Conservation (phyloP, 1,284 basidiomycete genomes). For the Leccinum subspadiceum region DNA sequence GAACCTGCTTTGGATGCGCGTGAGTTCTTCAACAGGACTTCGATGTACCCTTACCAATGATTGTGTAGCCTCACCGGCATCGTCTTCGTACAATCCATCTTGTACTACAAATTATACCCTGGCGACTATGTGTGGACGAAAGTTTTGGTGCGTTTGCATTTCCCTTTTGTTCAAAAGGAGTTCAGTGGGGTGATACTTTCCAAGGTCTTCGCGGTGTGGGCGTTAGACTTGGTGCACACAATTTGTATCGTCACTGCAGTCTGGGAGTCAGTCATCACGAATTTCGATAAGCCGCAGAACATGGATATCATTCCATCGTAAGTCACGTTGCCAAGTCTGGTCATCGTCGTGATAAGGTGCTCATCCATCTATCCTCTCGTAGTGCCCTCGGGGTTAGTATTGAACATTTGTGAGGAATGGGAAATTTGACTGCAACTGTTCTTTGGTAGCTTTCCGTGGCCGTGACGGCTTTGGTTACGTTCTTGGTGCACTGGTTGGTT, state of each 20-base stretch:
- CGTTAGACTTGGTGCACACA: conserved; percentile 31
- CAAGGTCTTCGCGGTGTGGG: conserved; percentile 32
- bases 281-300: conserved; percentile 24
- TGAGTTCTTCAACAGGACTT: conserved; percentile 4
- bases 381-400: conserved; percentile 29
- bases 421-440: background rate
- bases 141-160: conserved; percentile 33
- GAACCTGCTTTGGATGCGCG: conserved; percentile 31
- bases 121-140: conserved; percentile 36
- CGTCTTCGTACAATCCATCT: conserved; percentile 43
- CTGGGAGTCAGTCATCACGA: conserved; percentile 31
- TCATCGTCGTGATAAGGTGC: conserved; percentile 5
- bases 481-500: conserved; percentile 33
- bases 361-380: background rate
- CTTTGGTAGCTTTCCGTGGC: conserved; percentile 29
- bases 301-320: conserved; percentile 33
- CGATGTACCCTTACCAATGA: conserved; percentile 11
- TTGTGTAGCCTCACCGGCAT: conserved; percentile 43
- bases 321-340: conserved; percentile 5
- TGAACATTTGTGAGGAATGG: background rate
- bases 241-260: conserved; percentile 27
- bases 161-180: conserved; percentile 10
- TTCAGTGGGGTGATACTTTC: conserved; percentile 8
- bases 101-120: conserved; percentile 46
- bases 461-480: conserved; percentile 29